Conservation (phyloP, 106 monocot species). For the Dendrobium chrysotoxum region DNA sequence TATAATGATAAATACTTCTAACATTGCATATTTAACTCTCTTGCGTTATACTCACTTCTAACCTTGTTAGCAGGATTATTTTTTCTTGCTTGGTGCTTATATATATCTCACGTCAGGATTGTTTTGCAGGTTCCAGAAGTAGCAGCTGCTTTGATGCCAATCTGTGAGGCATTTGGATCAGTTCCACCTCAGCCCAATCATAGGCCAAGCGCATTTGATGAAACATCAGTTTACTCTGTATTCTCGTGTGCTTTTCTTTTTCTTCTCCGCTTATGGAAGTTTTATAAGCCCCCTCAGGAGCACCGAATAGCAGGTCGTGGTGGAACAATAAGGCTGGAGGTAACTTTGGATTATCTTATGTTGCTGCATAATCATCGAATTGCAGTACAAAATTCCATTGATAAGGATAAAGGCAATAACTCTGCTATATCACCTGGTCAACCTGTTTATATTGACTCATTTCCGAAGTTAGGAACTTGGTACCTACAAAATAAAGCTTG, state of each 20-base stretch:
- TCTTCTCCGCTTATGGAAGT: constrained; percentile 92
- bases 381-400: constrained; percentile 22
- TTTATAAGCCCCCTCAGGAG: constrained; percentile 80
- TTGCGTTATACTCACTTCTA: background rate
- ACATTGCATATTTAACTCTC: background rate
- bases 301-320: constrained; percentile 52
- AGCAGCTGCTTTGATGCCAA: constrained; percentile 81
- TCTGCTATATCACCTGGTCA: constrained; percentile 14
- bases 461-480: constrained; percentile 82
- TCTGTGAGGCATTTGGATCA: constrained; percentile 93
- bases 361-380: constrained; percentile 57
- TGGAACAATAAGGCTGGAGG: constrained; percentile 46
- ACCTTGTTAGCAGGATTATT: background rate
- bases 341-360: constrained; percentile 80
- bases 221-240: constrained; percentile 64
- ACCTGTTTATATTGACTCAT: constrained; percentile 76
- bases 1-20: background rate
- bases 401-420: constrained; percentile 8
- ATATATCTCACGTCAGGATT: background rate
- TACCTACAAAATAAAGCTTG: constrained; percentile 93
- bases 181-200: constrained; percentile 41
- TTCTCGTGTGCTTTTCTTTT: constrained; percentile 96
- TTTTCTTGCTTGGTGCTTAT: background rate
- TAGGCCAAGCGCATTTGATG: constrained; percentile 38
- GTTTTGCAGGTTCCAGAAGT: constrained; percentile 72